Conservation (phyloP, 371 early-diverging fungal genomes). For the Scutellospora calospora region DNA sequence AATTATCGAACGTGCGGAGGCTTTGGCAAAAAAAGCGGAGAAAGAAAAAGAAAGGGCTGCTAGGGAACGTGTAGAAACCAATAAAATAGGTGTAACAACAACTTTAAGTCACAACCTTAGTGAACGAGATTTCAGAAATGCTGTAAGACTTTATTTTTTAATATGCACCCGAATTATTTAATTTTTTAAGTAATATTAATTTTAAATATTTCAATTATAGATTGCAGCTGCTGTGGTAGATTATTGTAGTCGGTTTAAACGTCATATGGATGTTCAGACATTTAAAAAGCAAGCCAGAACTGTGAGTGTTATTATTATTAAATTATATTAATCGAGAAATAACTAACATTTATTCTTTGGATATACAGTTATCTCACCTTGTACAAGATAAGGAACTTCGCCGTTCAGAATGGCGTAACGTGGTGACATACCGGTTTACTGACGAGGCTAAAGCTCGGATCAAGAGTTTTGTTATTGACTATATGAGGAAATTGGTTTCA, state of each 20-base stretch:
- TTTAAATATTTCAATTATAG: not conserved
- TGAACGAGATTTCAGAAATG: constrained; percentile 10
- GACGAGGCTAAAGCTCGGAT: not conserved
- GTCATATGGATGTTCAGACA: not conserved
- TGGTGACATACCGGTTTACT: not conserved
- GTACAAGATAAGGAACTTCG: constrained; percentile 21
- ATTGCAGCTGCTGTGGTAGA: not conserved
- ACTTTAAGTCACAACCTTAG: not conserved
- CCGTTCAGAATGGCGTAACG: not conserved
- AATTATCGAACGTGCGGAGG: constrained; percentile 25
- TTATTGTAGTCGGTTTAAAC: constrained; percentile 26
- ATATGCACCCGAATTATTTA: not conserved
- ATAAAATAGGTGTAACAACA: not conserved
- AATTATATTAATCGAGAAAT: not conserved
- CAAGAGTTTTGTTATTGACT: not conserved
- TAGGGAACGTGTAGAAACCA: not conserved
- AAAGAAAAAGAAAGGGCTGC: constrained; percentile 2
- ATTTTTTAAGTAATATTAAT: not conserved
- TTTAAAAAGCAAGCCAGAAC: constrained; percentile 16
- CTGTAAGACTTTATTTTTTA: not conserved
- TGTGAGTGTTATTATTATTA: not conserved
- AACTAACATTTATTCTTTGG: not conserved
- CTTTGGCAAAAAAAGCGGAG: not conserved
- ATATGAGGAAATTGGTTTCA: not conserved
- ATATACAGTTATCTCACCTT: not conserved